These are phyloP conservation scores for Cladosporium sphaerospermum DNA, from an alignment of 2,329 filamentous ascomycete species.

Conservation along the genomic window DNA sequence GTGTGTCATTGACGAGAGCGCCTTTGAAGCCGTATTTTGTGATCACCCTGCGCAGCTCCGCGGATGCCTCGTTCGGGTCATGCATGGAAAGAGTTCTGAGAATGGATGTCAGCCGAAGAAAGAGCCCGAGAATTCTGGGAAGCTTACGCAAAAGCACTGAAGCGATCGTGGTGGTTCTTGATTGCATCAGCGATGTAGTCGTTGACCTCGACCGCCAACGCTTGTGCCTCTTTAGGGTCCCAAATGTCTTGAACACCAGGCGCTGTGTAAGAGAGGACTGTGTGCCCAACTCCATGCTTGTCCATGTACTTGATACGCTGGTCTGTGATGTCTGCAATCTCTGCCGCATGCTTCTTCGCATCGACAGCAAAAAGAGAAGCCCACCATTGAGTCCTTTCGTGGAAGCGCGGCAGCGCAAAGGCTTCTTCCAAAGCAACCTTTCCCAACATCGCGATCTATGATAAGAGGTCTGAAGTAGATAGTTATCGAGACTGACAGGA, in stretches of 20 bases:
- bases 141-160: constrained; percentile 39
- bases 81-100: constrained; percentile 39
- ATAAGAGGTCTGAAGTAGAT: neutral
- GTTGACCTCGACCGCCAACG: constrained; percentile 41
- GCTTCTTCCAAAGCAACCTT: constrained; percentile 59
- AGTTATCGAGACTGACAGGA: too few relatives aligned
- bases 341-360: constrained; percentile 49
- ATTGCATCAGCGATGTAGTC: constrained; percentile 42
- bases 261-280: constrained; percentile 44
- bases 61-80: constrained; percentile 45
- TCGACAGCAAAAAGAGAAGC: constrained; percentile 55
- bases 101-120: neutral
- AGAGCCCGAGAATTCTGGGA: neutral
- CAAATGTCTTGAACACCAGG: constrained; percentile 45
- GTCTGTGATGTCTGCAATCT: constrained; percentile 47
- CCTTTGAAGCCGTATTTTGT: constrained; percentile 38
- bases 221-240: constrained; percentile 39
- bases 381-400: constrained; percentile 56
- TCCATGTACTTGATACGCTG: constrained; percentile 40
- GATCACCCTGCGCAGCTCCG: constrained; percentile 49
- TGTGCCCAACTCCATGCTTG: constrained; percentile 42
- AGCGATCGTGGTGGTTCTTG: constrained; percentile 36
- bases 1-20: constrained; percentile 34
- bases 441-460: constrained; percentile 44
- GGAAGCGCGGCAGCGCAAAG: constrained; percentile 53